Base-by-base conservation (phyloP, 805 yeast species). In the Yamadazyma phyllophila region DNA sequence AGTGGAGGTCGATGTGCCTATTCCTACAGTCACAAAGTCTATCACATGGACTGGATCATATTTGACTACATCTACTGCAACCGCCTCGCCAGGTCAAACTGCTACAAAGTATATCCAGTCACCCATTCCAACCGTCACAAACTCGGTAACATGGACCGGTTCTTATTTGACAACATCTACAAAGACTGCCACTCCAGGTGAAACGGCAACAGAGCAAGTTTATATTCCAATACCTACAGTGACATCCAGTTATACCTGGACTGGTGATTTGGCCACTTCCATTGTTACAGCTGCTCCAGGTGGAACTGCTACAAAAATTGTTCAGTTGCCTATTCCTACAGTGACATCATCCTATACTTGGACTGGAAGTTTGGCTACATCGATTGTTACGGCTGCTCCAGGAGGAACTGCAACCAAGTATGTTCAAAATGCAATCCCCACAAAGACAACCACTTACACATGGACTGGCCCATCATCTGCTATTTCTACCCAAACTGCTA, bases 1-100 rank as follows among this genome's bases (percentile, higher is more conserved):
- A 2, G 58, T 58, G 15, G 55, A 50, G 14, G 60, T 57, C 10
- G 48, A 47, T 20, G 58, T 53, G 9, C 64, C 64, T 34, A 45
- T 40, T 43, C 60, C 56, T 26, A 49, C 52, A 12, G 51, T 31
- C 11, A 44, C 52, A 8, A 47, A 44, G 35, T 51, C 58, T 6
- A 5, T 3, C 13, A 33, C 36, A 7, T 48, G 51, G 51, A 51
- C 58, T 4, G 55, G 58, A 10, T 9, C 44, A n/a, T 44, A 39
- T 7, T 40, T 48, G 12, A 26, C 44, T 6, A 44, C 53, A 16
- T 46, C 49, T 8, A 61, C 64, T 2, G 33, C 26, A n/a, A 47
- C 60, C 8, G 51, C 55, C 16, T 13, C 53, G 2, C 45, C 51
- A 8, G 61, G 56, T 15, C 54, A 44, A 13, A 53, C 59, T 8